Conservation (phyloP, 2,329 filamentous ascomycete genomes). For the Paecilomyces fulvus region DNA sequence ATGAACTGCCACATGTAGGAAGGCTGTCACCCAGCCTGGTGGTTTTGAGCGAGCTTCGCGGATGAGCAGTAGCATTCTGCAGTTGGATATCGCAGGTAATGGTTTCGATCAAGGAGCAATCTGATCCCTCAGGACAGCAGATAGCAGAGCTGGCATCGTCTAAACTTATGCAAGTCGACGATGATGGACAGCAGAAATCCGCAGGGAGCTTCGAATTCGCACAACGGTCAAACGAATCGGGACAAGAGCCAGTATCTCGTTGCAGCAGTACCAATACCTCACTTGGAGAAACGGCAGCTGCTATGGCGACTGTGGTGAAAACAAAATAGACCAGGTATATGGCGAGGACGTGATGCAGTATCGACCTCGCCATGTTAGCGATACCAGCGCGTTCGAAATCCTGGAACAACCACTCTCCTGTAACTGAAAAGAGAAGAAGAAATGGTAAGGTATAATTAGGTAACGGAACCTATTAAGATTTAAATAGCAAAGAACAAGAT, state of each 20-base stretch:
- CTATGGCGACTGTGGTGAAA: conserved; percentile 12
- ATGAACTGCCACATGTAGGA: conserved; percentile 33
- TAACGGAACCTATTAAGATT: background rate
- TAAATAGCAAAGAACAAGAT: background rate
- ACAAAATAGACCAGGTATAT: conserved; percentile 3
- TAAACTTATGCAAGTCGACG: conserved; percentile 32
- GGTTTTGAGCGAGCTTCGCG: conserved; percentile 33
- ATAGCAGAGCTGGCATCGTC: conserved; percentile 35
- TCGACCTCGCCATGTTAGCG: conserved; percentile 5
- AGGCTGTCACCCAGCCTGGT: conserved; percentile 32
- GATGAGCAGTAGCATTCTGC: conserved; percentile 32
- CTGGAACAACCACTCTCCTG: background rate
- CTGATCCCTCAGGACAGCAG: conserved; percentile 37
- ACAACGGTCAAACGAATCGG: conserved; percentile 27
- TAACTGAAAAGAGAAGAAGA: background rate
- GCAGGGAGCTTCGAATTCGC: conserved; percentile 28
- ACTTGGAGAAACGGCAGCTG: conserved; percentile 12
- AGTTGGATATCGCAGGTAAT: conserved; percentile 36
- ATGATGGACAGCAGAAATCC: conserved; percentile 37
- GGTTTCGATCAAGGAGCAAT: conserved; percentile 33
- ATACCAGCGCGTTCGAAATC: background rate
- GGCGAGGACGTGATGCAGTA: conserved; percentile 4
- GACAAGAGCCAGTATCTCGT: conserved; percentile 21
- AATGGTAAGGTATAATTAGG: background rate
- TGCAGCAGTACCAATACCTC: conserved; percentile 13